Percentiles rank a stretch among this genome's conserved stretches.
Conservation (phyloP, 1,284 basidiomycete genomes). For the Leccinum insolens region DNA sequence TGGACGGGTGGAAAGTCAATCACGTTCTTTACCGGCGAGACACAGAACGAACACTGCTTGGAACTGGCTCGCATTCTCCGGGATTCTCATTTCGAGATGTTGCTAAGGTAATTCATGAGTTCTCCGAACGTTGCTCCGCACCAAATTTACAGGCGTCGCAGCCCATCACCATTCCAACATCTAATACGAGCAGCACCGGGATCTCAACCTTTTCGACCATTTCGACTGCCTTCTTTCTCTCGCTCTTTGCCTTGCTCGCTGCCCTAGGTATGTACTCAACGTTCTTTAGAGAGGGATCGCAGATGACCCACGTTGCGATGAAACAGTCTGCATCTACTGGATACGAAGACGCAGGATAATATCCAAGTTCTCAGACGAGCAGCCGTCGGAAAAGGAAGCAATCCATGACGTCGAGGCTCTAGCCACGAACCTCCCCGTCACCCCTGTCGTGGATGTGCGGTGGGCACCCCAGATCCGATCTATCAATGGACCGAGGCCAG, state of each 20-base stretch:
- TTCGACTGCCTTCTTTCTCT: conserved; percentile 15
- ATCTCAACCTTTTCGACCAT: too few relatives aligned
- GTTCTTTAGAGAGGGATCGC: background rate
- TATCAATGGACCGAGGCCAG: conserved; percentile 22
- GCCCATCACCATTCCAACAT: background rate
- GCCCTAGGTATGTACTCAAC: conserved; percentile 23
- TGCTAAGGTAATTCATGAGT: conserved; percentile 6
- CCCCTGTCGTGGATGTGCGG: conserved; percentile 30
- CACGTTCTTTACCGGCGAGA: too few relatives aligned
- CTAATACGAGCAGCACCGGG: background rate
- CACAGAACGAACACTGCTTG: too few relatives aligned
- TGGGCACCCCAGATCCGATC: conserved; percentile 48
- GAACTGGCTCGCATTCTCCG: too few relatives aligned
- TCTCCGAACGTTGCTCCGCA: conserved; percentile 7
- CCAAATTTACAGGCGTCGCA: conserved; percentile 1
- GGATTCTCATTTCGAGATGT: too few relatives aligned
- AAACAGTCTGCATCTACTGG: too few relatives aligned
- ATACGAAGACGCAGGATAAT: too few relatives aligned
- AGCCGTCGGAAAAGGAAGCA: too few relatives aligned
- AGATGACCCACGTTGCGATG: background rate
- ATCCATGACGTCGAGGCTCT: too few relatives aligned
- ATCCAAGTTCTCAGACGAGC: too few relatives aligned
- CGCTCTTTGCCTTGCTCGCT: conserved; percentile 18
- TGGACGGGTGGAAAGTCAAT: too few relatives aligned
- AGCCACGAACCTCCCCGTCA: conserved; percentile 11